Evolutionary conservation across 2,329 filamentous ascomycete species (phyloP).

Genomic region (Magnaporthiopsis incrustans): DNA sequence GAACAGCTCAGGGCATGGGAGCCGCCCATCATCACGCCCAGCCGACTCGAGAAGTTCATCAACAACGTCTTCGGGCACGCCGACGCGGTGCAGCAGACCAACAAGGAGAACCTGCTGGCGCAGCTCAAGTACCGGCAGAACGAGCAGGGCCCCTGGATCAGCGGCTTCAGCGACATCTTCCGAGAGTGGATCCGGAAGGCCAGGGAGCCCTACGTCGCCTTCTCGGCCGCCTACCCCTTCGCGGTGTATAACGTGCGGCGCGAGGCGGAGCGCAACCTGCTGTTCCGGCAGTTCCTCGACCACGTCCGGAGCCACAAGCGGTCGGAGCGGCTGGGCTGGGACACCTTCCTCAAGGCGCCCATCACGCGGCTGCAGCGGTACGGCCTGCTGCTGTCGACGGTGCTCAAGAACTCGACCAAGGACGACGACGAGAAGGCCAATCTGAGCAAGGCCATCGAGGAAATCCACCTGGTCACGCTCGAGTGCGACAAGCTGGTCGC

Average conservation of each 20-base stretch:
- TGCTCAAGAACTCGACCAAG: constrained; percentile 72
- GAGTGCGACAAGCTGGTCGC: constrained; percentile 91
- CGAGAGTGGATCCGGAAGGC: constrained; percentile 97
- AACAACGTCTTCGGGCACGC: constrained; percentile 83
- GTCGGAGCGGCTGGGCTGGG: constrained; percentile 82
- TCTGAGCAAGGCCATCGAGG: constrained; percentile 73
- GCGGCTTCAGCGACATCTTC: constrained; percentile 94
- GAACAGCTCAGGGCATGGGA: constrained; percentile 67
- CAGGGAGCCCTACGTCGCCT: constrained; percentile 80
- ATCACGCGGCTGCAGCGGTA: constrained; percentile 92
- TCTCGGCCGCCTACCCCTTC: constrained; percentile 78
- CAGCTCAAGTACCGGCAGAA: constrained; percentile 95
- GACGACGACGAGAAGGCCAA: constrained; percentile 89
- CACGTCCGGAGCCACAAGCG: constrained; percentile 69
- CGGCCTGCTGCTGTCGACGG: constrained; percentile 70
- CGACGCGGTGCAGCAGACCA: constrained; percentile 80
- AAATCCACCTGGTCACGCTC: constrained; percentile 80
- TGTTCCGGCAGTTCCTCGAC: constrained; percentile 82
- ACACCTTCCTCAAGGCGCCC: constrained; percentile 86
- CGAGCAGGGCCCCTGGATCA: constrained; percentile 91
- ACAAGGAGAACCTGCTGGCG: constrained; percentile 84
- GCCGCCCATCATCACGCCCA: constrained; percentile 73
- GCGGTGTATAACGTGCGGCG: constrained; percentile 77
- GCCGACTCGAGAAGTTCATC: constrained; percentile 72
- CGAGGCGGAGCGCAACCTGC: constrained; percentile 74